A percentile compares a stretch with the other conserved stretches of the same genome.
Evolutionary conservation across 192 early-diverging fungal species (phyloP).

Genomic region (Umbelopsis vinacea): DNA sequence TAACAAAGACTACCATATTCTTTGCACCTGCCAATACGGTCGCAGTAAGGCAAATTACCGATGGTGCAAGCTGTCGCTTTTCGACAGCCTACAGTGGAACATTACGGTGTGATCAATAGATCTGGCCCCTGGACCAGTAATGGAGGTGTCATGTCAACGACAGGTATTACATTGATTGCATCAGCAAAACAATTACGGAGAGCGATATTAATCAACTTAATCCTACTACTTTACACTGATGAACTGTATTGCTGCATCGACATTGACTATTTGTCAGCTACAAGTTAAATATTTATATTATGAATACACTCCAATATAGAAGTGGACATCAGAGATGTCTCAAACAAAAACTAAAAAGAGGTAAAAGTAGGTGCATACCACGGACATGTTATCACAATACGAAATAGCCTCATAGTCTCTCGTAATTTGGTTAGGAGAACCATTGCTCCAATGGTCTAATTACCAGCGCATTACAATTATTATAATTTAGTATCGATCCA

Average conservation of each 20-base stretch:
- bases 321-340: too few species aligned
- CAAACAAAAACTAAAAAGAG: too few species aligned
- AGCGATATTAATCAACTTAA: background rate
- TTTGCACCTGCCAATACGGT: background rate
- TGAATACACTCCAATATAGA: too few species aligned
- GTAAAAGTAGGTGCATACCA: too few species aligned
- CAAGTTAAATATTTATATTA: background rate
- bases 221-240: too few species aligned
- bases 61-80: background rate
- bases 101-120: background rate
- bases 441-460: too few species aligned
- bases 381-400: too few species aligned
- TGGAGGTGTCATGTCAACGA: background rate
- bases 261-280: background rate
- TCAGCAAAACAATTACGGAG: background rate
- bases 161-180: background rate
- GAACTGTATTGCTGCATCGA: too few species aligned
- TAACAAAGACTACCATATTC: background rate
- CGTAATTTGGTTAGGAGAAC: too few species aligned
- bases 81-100: background rate
- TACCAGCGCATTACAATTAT: too few species aligned
- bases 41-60: background rate
- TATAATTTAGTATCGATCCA: too few species aligned
- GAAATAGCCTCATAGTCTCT: too few species aligned
- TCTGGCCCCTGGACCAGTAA: background rate